A percentile compares a stretch with the other conserved stretches of the same genome.
Conservation (phyloP, 2,329 filamentous ascomycete genomes). For the Cytospora schulzeri region DNA sequence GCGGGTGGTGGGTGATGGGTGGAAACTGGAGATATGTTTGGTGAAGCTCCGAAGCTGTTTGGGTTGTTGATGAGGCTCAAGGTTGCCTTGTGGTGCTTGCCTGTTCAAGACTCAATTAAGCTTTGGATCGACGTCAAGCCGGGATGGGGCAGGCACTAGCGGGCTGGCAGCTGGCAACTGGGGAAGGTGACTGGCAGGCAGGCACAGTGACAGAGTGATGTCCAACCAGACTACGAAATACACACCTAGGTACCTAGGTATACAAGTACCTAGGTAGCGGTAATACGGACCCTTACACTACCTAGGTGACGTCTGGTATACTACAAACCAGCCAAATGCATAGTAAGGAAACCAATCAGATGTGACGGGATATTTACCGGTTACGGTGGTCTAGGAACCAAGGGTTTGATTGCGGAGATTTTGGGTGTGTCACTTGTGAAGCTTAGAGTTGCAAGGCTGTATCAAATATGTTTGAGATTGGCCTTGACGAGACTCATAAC, state of each 20-base stretch:
- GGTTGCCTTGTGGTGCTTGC: not conserved
- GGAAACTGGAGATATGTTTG: not conserved
- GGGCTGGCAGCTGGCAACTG: slow-evolving; percentile 28
- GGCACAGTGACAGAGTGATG: not conserved
- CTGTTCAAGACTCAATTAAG: slow-evolving; percentile 15
- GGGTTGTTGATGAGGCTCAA: not conserved
- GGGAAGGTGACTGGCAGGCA: slow-evolving; percentile 9
- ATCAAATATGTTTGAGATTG: slow-evolving; percentile 34
- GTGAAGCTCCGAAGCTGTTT: slow-evolving; percentile 1
- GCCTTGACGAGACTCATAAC: not conserved
- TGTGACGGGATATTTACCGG: not conserved
- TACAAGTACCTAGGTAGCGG: no score
- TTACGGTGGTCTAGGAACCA: no score
- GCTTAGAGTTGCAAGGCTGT: slow-evolving; percentile 27
- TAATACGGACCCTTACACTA: no score
- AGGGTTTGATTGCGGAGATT: not conserved
- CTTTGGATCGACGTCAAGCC: slow-evolving; percentile 19
- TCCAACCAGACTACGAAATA: no score
- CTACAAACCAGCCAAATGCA: no score
- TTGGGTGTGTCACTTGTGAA: slow-evolving; percentile 6
- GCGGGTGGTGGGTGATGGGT: not conserved
- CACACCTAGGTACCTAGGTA: no score
- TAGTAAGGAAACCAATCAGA: not conserved
- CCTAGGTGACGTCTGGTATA: no score
- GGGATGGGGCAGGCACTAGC: slow-evolving; percentile 25